Percentiles rank a stretch among this genome's conserved stretches.
Evolutionary conservation across 805 yeast genomes (phyloP).

Genomic region (Priceomyces castillae): DNA sequence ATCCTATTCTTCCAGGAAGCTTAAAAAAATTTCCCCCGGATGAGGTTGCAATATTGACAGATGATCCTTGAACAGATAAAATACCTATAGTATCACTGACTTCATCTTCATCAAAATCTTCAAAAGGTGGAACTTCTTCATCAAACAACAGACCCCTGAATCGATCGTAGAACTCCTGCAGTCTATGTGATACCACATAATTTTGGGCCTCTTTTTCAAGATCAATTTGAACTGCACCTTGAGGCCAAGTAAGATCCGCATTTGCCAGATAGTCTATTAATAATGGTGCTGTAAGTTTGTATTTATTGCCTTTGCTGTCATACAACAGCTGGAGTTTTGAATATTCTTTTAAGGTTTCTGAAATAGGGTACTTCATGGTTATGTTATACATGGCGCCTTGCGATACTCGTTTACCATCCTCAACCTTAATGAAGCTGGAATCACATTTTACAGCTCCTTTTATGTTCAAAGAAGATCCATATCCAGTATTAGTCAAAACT

Average conservation of each 20-base stretch:
- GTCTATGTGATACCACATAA: neutral
- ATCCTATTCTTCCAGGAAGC: constrained; percentile 49
- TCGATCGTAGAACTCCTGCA: constrained; percentile 6
- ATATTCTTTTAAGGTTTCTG: constrained; percentile 22
- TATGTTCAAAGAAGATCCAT: constrained; percentile 43
- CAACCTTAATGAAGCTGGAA: constrained; percentile 30
- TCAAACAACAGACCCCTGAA: constrained; percentile 8
- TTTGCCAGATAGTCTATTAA: constrained; percentile 17
- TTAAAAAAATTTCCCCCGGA: constrained; percentile 57
- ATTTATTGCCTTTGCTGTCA: constrained; percentile 5
- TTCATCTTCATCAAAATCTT: neutral
- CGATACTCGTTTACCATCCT: constrained; percentile 6
- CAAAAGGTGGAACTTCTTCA: neutral
- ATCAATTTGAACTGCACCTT: no score
- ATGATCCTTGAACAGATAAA: neutral
- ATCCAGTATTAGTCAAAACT: constrained; percentile 48
- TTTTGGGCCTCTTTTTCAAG: neutral
- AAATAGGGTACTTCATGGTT: constrained; percentile 26
- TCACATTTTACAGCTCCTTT: constrained; percentile 46
- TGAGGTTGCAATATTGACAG: constrained; percentile 33
- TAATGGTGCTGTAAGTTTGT: constrained; percentile 37
- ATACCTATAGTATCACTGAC: constrained; percentile 9
- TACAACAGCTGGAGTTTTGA: constrained; percentile 22
- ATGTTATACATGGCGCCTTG: constrained; percentile 19
- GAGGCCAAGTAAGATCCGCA: no score